These are phyloP conservation scores for Mollisia scopiformis DNA, from an alignment of 2,329 filamentous ascomycete genomes.

Conservation along the genomic window DNA sequence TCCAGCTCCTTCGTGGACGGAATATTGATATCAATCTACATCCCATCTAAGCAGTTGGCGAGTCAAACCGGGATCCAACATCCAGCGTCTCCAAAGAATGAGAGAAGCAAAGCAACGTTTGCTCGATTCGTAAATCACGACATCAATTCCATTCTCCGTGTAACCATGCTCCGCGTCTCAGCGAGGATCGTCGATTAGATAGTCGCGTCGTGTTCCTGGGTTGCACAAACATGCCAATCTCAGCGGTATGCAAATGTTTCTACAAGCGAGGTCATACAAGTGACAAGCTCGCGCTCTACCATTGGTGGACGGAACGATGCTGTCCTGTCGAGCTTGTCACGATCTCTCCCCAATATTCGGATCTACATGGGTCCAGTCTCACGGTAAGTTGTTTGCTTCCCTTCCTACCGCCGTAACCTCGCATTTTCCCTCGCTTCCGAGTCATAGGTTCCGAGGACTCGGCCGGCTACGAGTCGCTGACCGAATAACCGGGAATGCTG, in stretches of 20 bases:
- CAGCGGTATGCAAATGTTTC: no score
- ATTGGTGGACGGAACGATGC: not conserved
- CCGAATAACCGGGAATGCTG: not conserved
- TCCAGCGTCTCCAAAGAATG: not conserved
- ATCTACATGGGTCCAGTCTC: not conserved
- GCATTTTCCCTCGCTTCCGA: not conserved
- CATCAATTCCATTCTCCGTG: not conserved
- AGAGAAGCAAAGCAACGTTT: not conserved
- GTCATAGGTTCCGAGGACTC: not conserved
- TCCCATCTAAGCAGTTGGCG: no score
- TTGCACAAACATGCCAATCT: no score
- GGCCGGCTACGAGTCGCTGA: not conserved
- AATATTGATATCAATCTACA: not conserved
- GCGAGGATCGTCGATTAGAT: not conserved
- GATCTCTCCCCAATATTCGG: not conserved
- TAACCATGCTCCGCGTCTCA: not conserved
- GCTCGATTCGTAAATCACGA: not conserved
- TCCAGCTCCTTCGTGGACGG: no score
- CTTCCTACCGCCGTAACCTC: not conserved
- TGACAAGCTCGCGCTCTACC: no score
- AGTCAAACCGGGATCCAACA: no score
- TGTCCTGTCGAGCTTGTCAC: not conserved
- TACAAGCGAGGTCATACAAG: no score
- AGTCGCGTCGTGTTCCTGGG: no score
- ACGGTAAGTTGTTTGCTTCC: not conserved